Evolutionary conservation across 1,284 basidiomycete genomes (phyloP), one percentile per base, ranked within the genome.

Genomic region (Austroboletus olivaceoglutinosus): DNA sequence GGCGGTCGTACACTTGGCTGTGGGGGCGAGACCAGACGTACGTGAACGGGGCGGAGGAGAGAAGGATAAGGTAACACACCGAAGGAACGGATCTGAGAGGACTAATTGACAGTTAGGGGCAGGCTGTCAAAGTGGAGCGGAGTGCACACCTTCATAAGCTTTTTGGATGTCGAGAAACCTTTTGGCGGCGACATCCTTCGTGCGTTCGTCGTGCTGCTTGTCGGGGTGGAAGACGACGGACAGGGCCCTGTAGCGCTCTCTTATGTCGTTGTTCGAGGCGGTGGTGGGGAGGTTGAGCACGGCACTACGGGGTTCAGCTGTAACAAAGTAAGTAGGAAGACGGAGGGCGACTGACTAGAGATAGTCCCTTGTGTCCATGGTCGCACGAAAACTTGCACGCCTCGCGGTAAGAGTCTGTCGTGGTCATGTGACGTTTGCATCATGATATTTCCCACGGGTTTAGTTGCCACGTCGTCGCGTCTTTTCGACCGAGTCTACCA

Each of bases 171-270:
- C 81, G 23, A 88, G 74, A 57, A 92, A 92, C 45, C 78, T 76
- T 41, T 78, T 73, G 23, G 81, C 78, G 3, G 90, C 88, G 1
- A 80, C 75, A 33, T 71, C 75, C 64, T 82, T 85, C 51, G 76
- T 71, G 5, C 68, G 62, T 46, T 81, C 75, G 58, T 82, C 80
- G n/a, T 72, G 76, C 55, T 92, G 89, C 62, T 87, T 91, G 75
- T 93, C 91, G 4, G 91, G 91, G 59, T 93, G 90, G 51, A 91
- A 88, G n/a, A 85, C 69, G n/a, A 91, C 74, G 1, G 89, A 91
- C 23, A 91, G 67, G 11, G 80, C 69, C 44, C 78, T 76, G 64
- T 91, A 86, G 41, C 85, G 77, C 52, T 91, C 89, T 45, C 85
- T 78, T 56, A 91, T 83, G 58, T 89, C 85, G 48, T 73, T 71